Base-by-base conservation (phyloP, 805 yeast genomes). In the Pichia kluyveri region DNA sequence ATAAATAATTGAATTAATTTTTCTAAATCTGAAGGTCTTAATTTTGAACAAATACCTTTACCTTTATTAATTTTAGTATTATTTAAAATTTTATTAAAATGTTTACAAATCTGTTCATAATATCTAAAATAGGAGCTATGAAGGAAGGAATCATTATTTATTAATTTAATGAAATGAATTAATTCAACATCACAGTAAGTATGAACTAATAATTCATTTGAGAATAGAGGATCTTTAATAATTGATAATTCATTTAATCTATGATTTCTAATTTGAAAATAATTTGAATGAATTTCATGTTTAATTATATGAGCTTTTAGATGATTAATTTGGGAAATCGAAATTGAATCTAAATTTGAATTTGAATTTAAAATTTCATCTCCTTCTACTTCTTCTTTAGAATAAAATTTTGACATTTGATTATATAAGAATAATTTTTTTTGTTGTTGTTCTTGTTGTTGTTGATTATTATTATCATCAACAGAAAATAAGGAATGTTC, bases 21-120 rank as follows among this genome's bases (percentile, higher is more conserved):
- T 1, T 50, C 55, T 1, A 53, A 23, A 26, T 53, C 55, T n/a
- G 32, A 41, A 7, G 51, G 51, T n/a, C 51, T 28, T 8, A 49
- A 26, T n/a, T 42, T 49, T 8, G n/a, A 27, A 36, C 43, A 45
- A 12, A 48, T 26, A 9, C 46, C 47, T 17, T 41, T 28, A 28
- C 36, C 30, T 5, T 31, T 23, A 6, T 38, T 18, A 2, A 38
- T 34, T 8, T 9, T 1, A 4, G 37, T 44, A 19, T 49, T 45
- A n/a, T 42, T 42, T 10, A 45, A 30, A 5, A 47, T 7, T 11
- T 28, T 11, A 7, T 12, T 30, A 42, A 50, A 52, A n/a, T 46
- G 5, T 19, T 32, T 38, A 11, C 41, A 23, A 10, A 53, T 30
- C 17, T 48, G 38, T 14, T 47, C 28, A 18, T 42, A 50, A 32